Evolutionary conservation across 2,329 filamentous ascomycete genomes (phyloP).

Genomic region (Colletotrichum sp.): DNA sequence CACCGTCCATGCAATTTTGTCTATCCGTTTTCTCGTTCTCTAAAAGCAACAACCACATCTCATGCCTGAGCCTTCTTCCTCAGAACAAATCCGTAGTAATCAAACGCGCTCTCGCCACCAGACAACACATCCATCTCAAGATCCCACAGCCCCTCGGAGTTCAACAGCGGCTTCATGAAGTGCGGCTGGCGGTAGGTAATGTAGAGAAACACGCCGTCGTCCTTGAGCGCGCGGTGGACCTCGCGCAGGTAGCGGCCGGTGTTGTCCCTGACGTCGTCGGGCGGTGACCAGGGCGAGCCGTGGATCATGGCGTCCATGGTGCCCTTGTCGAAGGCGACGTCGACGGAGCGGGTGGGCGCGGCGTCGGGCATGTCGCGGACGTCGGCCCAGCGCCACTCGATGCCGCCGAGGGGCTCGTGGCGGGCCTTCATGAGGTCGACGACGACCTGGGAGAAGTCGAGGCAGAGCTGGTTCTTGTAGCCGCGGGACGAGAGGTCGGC

Average conservation of each 20-base stretch:
- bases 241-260: conserved; percentile 54
- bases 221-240: conserved; percentile 53
- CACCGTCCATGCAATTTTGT: neutral
- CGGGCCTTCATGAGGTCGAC: conserved; percentile 56
- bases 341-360: conserved; percentile 45
- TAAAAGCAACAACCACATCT: fast-evolving
- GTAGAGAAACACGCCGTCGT: conserved; percentile 54
- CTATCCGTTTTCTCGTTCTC: neutral
- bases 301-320: conserved; percentile 62
- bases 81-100: conserved; percentile 53
- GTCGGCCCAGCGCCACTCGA: conserved; percentile 57
- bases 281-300: conserved; percentile 58
- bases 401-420: conserved; percentile 40
- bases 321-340: conserved; percentile 63
- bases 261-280: conserved; percentile 52
- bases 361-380: conserved; percentile 51
- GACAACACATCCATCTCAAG: conserved; percentile 46
- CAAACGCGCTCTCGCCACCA: conserved; percentile 46
- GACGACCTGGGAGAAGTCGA: conserved; percentile 61
- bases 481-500: conserved; percentile 49
- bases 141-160: conserved; percentile 42
- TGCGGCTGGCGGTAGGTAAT: conserved; percentile 61
- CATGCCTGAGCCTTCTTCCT: conserved; percentile 29
- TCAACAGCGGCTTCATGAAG: conserved; percentile 55
- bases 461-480: conserved; percentile 57